Base-by-base conservation (phyloP, 129 eudicot species). In the Chrysanthemum seticuspe region DNA sequence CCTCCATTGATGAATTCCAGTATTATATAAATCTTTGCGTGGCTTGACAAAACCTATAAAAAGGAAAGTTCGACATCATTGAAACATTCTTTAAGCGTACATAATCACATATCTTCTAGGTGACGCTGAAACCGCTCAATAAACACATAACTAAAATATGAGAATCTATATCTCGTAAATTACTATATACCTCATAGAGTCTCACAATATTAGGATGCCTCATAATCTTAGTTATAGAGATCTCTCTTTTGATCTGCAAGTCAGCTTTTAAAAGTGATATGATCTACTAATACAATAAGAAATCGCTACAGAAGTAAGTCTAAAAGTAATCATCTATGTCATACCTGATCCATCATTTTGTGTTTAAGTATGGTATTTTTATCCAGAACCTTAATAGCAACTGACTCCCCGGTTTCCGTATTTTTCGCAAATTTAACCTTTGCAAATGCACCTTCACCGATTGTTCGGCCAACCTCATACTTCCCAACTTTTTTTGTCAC, bases 191-290 rank as follows among this genome's bases (percentile, higher is more conserved):
- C 98, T 93, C 98, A 73, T 87, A 82, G 62, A 93, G 82, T 82
- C 89, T 85, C 54, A 93, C 98, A 49, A 93, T 90, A 82, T 82
- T 76, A 48, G 98, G 98, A 87, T 93, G 98, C 63, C 98, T 85
- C 71, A 90, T 96, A 77, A 93, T 93, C 96, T 93, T 93, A 96
- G 88, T 93, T 47, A 93, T 90, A 55, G 98, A 93, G 57, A 93
- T 93, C 85, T 57, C 70, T 65, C 70, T 44, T 44, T 44, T 65
- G 9, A 65, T 65, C 70, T 65, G 52, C 14, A 65, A 65, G 51
- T 34, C 10, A 18, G 34, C 40, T 59, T 19, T 16, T 10, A 56
- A 16, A 13, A 56, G 34, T 29, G 5, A 29, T 29, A 29, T 29
- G 34, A 29, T 29, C 19, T 55, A 6, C 61, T 16, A 19, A 4